These are phyloP conservation scores for Dictyostelium discoideum DNA, from an alignment of 78 protist species.

Conservation along the genomic window dicty_2.7 NC_007090.3:4516501-4517000, in stretches of 20 bases:
- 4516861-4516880: neutral
- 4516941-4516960: neutral
- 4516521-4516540: neutral
- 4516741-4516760: neutral
- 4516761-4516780: neutral
- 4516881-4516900: neutral
- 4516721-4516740: neutral
- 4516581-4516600: neutral
- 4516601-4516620: neutral
- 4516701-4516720: neutral
- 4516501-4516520: too few species aligned
- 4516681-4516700: slow-evolving; percentile 13
- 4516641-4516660: slow-evolving; percentile 73
- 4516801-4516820: too few species aligned
- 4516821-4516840: neutral
- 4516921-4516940: too few species aligned
- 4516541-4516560: neutral
- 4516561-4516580: neutral
- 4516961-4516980: neutral
- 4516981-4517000: neutral
- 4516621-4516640: slow-evolving; percentile 40
- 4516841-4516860: neutral
- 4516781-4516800: neutral
- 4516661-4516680: slow-evolving; percentile 2
- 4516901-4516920: neutral